Conservation (phyloP, 2,329 filamentous ascomycete genomes). For the Penicillium sp. region DNA sequence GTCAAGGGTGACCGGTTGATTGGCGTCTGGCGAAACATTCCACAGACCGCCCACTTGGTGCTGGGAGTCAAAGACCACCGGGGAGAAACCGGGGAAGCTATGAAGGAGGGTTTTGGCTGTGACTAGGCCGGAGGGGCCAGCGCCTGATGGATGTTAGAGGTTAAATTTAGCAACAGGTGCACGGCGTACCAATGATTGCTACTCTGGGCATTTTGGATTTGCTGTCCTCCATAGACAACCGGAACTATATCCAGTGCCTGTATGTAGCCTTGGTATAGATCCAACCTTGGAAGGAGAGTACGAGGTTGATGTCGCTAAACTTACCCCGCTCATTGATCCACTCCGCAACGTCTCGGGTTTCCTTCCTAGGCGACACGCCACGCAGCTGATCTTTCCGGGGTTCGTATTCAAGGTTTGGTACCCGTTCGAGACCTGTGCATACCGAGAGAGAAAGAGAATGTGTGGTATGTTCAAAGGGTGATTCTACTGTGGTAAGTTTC, state of each 20-base stretch:
- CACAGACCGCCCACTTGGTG: constrained; percentile 75
- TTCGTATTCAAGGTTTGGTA: not conserved
- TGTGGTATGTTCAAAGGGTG: too few relatives aligned
- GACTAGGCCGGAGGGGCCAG: constrained; percentile 68
- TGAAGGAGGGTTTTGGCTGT: constrained; percentile 73
- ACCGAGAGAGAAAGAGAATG: too few relatives aligned
- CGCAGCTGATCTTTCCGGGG: not conserved
- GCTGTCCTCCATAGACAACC: too few relatives aligned
- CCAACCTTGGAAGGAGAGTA: not conserved
- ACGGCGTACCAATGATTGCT: constrained; percentile 53
- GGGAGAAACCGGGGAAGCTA: constrained; percentile 61
- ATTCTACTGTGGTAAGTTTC: too few relatives aligned
- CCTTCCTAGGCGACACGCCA: not conserved
- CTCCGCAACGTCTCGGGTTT: not conserved
- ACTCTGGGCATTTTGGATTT: constrained; percentile 40
- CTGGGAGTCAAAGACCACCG: constrained; percentile 71
- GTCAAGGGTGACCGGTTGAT: constrained; percentile 51
- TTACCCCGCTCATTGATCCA: constrained; percentile 9
- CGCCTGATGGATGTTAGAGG: constrained; percentile 51
- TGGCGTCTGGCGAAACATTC: constrained; percentile 36
- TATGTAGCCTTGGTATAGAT: not conserved
- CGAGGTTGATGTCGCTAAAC: constrained; percentile 2
- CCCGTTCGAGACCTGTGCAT: not conserved
- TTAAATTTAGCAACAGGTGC: not conserved
- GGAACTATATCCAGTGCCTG: too few relatives aligned